phyloP scores from a whole-genome alignment of 2,329 filamentous ascomycete genomes.

The Xylariaceae sp. region DNA sequence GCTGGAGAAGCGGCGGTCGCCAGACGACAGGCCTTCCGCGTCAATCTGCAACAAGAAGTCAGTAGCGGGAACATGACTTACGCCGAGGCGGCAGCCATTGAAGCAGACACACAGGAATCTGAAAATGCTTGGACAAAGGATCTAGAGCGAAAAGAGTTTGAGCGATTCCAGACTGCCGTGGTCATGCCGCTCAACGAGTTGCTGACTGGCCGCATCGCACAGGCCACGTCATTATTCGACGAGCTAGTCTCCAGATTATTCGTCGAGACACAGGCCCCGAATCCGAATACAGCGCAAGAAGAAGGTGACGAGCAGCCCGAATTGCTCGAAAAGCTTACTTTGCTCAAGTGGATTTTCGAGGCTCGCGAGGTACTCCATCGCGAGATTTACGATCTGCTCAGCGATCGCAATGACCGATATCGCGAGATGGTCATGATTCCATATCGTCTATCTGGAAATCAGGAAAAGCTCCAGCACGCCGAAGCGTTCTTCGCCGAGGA shows the following conservation, averaged over 20 bases:
- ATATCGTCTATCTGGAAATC: slow-evolving; percentile 70
- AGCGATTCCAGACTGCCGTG: slow-evolving; percentile 76
- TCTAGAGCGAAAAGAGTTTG: slow-evolving; percentile 75
- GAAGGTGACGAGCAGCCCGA: slow-evolving; percentile 95
- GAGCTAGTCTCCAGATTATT: slow-evolving; percentile 69
- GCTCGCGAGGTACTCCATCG: slow-evolving; percentile 83
- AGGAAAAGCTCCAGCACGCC: slow-evolving; percentile 75
- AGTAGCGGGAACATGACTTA: slow-evolving; percentile 75
- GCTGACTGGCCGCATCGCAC: slow-evolving; percentile 68
- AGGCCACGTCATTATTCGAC: slow-evolving; percentile 73
- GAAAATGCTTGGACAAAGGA: slow-evolving; percentile 69
- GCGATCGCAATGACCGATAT: slow-evolving; percentile 82
- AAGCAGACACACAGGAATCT: slow-evolving; percentile 67
- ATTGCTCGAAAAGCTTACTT: slow-evolving; percentile 85
- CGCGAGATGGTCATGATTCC: slow-evolving; percentile 78
- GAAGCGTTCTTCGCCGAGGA: slow-evolving; percentile 81
- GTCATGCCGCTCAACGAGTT: slow-evolving; percentile 81
- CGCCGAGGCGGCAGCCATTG: slow-evolving; percentile 75
- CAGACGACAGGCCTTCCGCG: slow-evolving; percentile 61
- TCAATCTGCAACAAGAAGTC: slow-evolving; percentile 76
- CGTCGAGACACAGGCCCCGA: slow-evolving; percentile 62
- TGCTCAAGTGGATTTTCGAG: slow-evolving; percentile 97
- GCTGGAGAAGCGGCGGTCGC: slow-evolving; percentile 46
- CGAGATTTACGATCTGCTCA: slow-evolving; percentile 78
- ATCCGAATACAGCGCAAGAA: slow-evolving; percentile 83